phyloP scores from a whole-genome alignment of 306 rosid species.

The Cucurbita pepo region DNA sequence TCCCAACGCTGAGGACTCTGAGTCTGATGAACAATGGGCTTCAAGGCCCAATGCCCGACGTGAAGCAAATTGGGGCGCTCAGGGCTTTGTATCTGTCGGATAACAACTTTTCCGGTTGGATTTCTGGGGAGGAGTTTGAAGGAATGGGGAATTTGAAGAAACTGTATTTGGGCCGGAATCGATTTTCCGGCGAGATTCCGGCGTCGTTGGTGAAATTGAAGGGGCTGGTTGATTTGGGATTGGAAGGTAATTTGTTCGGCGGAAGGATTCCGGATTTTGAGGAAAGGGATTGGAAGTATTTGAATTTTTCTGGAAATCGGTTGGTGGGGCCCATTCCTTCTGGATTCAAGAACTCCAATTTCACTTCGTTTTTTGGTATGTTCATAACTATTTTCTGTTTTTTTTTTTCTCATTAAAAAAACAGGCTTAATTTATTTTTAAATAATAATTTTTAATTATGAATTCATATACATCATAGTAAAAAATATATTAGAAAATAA shows the following conservation, averaged over 20 bases:
- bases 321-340: slow-evolving; percentile 50
- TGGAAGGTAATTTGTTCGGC: slow-evolving; percentile 34
- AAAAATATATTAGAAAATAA: no score
- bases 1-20: slow-evolving; percentile 26
- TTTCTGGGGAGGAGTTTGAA: slow-evolving; percentile 30
- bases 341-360: slow-evolving; percentile 7
- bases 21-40: slow-evolving; percentile 48
- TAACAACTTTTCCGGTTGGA: slow-evolving; percentile 45
- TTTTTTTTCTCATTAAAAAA: no score
- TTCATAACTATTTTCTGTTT: neutral
- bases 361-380: slow-evolving; percentile 35
- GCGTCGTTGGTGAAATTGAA: slow-evolving; percentile 39
- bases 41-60: slow-evolving; percentile 39
- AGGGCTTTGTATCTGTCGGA: slow-evolving; percentile 32
- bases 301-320: slow-evolving; percentile 37
- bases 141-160: slow-evolving; percentile 36
- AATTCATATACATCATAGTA: no score
- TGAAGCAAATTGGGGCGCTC: slow-evolving; percentile 24
- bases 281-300: slow-evolving; percentile 11
- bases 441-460: no score
- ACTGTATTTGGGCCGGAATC: slow-evolving; percentile 36
- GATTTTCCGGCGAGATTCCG: slow-evolving; percentile 44
- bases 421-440: no score
- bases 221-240: slow-evolving; percentile 36
- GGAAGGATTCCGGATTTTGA: slow-evolving; percentile 51